Conservation (phyloP, 345 rosid genomes). For the Heritiera littoralis region DNA sequence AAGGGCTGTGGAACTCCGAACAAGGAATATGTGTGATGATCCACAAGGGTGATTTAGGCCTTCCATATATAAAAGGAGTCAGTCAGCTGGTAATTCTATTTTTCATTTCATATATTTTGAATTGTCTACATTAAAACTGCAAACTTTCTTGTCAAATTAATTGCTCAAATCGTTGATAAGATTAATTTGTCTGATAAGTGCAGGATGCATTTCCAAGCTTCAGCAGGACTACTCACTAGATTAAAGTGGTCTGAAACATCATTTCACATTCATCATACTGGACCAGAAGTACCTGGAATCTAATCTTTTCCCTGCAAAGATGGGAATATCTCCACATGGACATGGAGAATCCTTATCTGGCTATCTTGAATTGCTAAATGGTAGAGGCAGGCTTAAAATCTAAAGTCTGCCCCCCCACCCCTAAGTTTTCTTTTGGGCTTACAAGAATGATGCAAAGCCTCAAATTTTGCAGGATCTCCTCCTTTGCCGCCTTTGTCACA, state of each 20-base stretch:
- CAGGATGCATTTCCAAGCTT: constrained; percentile 28
- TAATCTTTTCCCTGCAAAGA: constrained; percentile 13
- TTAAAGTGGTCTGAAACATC: background rate
- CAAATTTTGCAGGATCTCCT: constrained; percentile 32
- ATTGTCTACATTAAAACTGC: background rate
- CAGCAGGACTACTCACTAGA: constrained; percentile 4
- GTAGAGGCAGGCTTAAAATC: too few relatives aligned
- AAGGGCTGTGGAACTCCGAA: constrained; percentile 58
- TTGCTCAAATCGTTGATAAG: background rate
- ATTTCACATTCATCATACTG: constrained; percentile 6
- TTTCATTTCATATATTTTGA: background rate
- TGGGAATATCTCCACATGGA: constrained; percentile 32
- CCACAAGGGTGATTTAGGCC: constrained; percentile 25
- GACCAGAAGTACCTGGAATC: background rate
- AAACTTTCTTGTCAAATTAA: background rate
- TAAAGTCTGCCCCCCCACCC: too few relatives aligned
- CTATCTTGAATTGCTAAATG: background rate
- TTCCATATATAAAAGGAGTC: background rate
- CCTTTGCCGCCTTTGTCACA: constrained; percentile 13
- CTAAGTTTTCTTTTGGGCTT: constrained; percentile 20
- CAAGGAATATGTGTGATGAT: constrained; percentile 31
- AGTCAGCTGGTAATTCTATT: constrained; percentile 22
- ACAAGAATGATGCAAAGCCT: constrained; percentile 21
- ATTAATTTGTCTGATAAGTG: constrained; percentile 8
- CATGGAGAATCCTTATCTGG: constrained; percentile 30